Evolutionary conservation across 306 rosid genomes (phyloP), one percentile per base, ranked within the genome.

Genomic region (Prunus dulcis): DNA sequence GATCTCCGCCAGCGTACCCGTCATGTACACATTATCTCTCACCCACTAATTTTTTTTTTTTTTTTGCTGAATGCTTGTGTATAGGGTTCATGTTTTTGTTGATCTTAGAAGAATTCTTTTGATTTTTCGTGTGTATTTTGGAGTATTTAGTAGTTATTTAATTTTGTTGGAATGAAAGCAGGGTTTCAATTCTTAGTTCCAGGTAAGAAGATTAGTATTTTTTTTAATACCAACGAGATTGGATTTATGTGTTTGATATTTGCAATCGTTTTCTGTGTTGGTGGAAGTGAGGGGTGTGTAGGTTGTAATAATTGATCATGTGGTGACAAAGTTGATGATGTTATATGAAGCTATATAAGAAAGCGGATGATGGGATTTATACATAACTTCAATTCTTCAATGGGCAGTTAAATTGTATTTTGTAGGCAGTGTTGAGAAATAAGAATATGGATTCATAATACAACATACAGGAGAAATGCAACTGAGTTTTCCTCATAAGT

Each of bases 1-100:
- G 97, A 95, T 95, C 92, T 95, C 99, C 49, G 89, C 97, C 25
- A 90, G 93, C 83, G 96, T 92, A n/a, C 92, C 97, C 32, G 77
- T 88, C 87, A 92, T 95, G 99, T 95, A 84, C 71, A 34, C 41
- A 34, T 34, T 75, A 43, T 74, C 43, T 76, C 71, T 69, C 64
- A 3, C 67, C 67, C 41, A 46, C 43, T 43, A 23, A 70, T 10
- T 23, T 28, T 17, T 2, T n/a, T 11, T 3, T 23, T 12, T 28
- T 47, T 62, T 52, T 46, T 61, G 13, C 32, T 20, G 69, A 67
- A 60, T 9, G 43, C 46, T 55, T 71, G 71, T 28, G 14, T 0
- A 75, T 79, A 57, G 22, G 77, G 77, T 75, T 75, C 12, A 38
- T 9, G 53, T 63, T 66, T 69, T 19, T 60, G 19, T 67, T 51